Evolutionary conservation across 345 rosid genomes (phyloP), one percentile per base, ranked within the genome.

Genomic region (Limnanthes douglasii): DNA sequence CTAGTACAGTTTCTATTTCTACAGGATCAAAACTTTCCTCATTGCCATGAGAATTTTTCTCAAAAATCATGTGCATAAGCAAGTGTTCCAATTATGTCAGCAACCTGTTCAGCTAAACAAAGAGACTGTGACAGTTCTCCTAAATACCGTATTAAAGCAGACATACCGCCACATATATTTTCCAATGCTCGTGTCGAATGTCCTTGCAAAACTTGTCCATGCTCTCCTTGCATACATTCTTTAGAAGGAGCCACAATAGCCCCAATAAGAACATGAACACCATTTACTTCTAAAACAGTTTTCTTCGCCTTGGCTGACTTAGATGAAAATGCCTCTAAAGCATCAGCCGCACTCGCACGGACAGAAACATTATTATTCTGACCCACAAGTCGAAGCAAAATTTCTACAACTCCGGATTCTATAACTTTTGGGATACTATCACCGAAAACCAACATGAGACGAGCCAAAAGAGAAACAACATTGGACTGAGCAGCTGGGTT

Each of bases 401-500:
- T 65, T 66, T 72, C 70, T 42, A 81, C 62, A 8, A 73, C 74
- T 49, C 81, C 92, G 32, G 86, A 72, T 39, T 70, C 92, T 35
- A 81, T 72, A 10, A 81, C 70, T 48, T 62, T 72, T 15, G 80
- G 52, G 32, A 70, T 58, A 52, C 76, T 74, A 41, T 68, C 66
- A 17, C 60, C 57, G 46, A 86, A 77, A 39, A 70, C 69, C 66
- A 71, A 55, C 62, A 75, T 60, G 42, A 86, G 48, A 39, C 72
- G 69, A 23, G 92, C 92, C 72, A 86, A 69, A 5, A 86, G 85
- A 60, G 94, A 68, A 46, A 94, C 97, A 31, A 92, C 76, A 52
- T 81, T 81, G 45, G 94, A 63, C 59, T 75, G 84, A 45, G 94
- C 58, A 51, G 69, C 62, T 9, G 72, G 51, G 47, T 70, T 78